Conservation (phyloP, 2,329 filamentous ascomycete species). For the Coniella vitis region DNA sequence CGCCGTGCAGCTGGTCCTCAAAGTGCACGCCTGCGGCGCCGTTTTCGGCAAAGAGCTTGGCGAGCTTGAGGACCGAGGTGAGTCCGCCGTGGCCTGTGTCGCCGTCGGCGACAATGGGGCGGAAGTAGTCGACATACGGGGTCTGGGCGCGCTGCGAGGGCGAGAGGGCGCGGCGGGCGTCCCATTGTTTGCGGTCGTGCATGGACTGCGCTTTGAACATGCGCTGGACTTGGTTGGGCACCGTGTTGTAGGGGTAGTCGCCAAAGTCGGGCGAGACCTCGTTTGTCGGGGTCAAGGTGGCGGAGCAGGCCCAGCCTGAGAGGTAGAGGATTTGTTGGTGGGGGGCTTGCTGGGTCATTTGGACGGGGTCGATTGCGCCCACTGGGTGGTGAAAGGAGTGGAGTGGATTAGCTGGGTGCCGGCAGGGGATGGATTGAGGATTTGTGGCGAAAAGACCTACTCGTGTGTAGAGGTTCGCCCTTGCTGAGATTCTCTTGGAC, state of each 20-base stretch:
- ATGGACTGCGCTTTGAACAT: conserved; percentile 94
- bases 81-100: conserved; percentile 94
- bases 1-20: conserved; percentile 94
- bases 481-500: conserved; percentile 69
- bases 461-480: conserved; percentile 88
- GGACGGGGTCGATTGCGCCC: conserved; percentile 96
- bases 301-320: conserved; percentile 96
- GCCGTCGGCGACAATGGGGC: conserved; percentile 92
- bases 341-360: conserved; percentile 97
- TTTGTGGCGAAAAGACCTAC: conserved; percentile 36
- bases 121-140: conserved; percentile 85
- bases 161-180: conserved; percentile 71
- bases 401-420: not conserved
- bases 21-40: conserved; percentile 95
- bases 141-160: conserved; percentile 65
- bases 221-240: conserved; percentile 95
- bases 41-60: conserved; percentile 95
- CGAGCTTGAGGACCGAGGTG: conserved; percentile 88
- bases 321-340: conserved; percentile 96
- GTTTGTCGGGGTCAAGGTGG: conserved; percentile 86
- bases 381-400: conserved; percentile 42
- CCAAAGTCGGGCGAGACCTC: conserved; percentile 97
- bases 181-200: conserved; percentile 95
- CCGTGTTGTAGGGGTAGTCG: conserved; percentile 98
- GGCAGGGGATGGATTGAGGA: not conserved